A percentile compares a stretch with the other conserved stretches of the same genome.
Conservation (phyloP, 2,329 filamentous ascomycete species). For the Penicillium sp. region DNA sequence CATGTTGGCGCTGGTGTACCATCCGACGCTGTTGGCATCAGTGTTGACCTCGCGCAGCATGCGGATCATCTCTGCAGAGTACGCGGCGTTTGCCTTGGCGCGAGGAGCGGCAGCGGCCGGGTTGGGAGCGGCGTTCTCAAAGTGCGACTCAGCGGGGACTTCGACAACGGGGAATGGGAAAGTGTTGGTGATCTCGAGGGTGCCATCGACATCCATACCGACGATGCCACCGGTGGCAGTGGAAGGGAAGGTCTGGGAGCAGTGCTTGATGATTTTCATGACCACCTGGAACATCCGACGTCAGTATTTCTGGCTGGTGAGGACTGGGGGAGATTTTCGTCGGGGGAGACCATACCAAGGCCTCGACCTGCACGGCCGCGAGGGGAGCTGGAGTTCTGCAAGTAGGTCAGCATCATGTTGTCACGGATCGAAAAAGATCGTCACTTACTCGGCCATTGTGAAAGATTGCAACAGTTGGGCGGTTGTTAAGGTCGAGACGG, state of each 20-base stretch:
- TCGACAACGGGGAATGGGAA: constrained; percentile 91
- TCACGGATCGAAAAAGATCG: not conserved
- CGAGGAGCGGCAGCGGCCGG: constrained; percentile 84
- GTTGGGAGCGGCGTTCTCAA: constrained; percentile 65
- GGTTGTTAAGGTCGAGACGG: constrained; percentile 18
- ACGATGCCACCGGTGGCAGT: constrained; percentile 86
- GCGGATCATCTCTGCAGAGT: constrained; percentile 96
- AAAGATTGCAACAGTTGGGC: constrained; percentile 19
- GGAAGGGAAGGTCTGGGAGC: constrained; percentile 81
- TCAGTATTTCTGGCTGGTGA: constrained; percentile 31
- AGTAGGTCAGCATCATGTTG: constrained; percentile 17
- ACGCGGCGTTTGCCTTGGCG: constrained; percentile 81
- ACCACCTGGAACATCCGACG: constrained; percentile 62
- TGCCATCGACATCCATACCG: constrained; percentile 81
- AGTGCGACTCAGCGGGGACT: constrained; percentile 66
- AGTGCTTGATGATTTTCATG: constrained; percentile 98
- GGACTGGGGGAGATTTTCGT: constrained; percentile 32
- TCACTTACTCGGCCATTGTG: constrained; percentile 27
- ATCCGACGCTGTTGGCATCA: constrained; percentile 95
- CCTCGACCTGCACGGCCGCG: constrained; percentile 89
- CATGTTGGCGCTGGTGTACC: constrained; percentile 98
- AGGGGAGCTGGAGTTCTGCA: constrained; percentile 66
- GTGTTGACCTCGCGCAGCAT: constrained; percentile 96
- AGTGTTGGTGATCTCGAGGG: constrained; percentile 87
- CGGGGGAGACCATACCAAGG: constrained; percentile 64